phyloP scores from a whole-genome alignment of 352 stramenopile species.

The Halophytophthora batemanensis region DNA sequence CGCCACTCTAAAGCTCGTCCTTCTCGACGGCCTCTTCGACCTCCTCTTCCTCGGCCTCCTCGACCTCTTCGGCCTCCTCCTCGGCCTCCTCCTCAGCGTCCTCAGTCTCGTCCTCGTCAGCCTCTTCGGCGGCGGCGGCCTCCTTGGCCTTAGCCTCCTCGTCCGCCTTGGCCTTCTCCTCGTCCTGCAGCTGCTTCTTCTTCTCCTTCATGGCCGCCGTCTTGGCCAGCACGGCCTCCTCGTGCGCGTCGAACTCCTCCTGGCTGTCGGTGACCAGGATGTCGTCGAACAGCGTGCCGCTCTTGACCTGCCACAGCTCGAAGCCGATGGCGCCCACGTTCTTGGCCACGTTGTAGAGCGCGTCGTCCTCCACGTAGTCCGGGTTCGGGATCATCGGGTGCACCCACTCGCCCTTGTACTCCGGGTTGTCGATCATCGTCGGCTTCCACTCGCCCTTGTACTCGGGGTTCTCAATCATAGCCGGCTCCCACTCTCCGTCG shows the following conservation, averaged over 20 bases:
- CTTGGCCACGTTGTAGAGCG: conserved; percentile 95
- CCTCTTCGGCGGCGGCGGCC: conserved; percentile 9
- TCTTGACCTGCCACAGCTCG: conserved; percentile 99
- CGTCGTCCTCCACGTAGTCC: conserved; percentile 94
- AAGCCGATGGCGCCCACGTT: conserved; percentile 97
- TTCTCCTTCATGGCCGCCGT: conserved; percentile 72
- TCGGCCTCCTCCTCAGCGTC: conserved; percentile 17
- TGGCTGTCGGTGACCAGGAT: conserved; percentile 98
- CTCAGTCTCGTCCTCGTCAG: conserved; percentile 9
- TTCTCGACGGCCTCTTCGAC: conserved; percentile 27
- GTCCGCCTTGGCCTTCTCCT: conserved; percentile 64
- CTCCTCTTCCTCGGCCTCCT: conserved; percentile 18
- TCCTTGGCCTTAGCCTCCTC: conserved; percentile 20
- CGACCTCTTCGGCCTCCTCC: conserved; percentile 13
- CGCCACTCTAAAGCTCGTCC: conserved; percentile 44
- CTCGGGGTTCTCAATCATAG: conserved; percentile 95
- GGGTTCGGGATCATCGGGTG: conserved; percentile 97
- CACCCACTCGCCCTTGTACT: conserved; percentile 98
- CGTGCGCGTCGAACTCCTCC: conserved; percentile 94
- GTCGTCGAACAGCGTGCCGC: conserved; percentile 98
- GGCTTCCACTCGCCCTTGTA: conserved; percentile 98
- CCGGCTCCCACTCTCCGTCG: conserved; percentile 97
- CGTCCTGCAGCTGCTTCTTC: conserved; percentile 79
- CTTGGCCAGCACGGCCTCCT: conserved; percentile 92
- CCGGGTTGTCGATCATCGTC: conserved; percentile 98